Evolutionary conservation across 1,284 basidiomycete genomes (phyloP).

Genomic region (Phenoliferia sp.): DNA sequence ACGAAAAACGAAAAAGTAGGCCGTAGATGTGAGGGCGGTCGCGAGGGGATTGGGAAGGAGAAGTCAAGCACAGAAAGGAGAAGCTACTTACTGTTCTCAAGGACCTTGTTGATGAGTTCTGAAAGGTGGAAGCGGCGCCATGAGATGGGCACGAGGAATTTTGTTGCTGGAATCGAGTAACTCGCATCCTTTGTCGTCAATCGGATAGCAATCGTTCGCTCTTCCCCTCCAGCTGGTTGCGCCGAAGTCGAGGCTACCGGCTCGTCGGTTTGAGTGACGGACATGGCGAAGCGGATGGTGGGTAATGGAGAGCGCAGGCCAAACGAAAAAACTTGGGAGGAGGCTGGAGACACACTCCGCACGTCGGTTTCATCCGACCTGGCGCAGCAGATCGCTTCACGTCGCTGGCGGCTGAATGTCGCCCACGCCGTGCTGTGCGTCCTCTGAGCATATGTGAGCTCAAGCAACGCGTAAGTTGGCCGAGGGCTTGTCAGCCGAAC

Average conservation of each 20-base stretch:
- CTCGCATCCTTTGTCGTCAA: conserved; percentile 68
- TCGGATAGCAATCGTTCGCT: conserved; percentile 56
- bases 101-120: conserved; percentile 91
- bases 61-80: neutral
- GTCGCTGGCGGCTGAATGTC: no score
- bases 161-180: conserved; percentile 80
- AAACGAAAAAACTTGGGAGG: no score
- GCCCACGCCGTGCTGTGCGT: no score
- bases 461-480: no score
- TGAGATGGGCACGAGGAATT: conserved; percentile 85
- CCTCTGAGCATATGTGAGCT: no score
- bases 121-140: conserved; percentile 97
- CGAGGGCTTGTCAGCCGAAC: no score
- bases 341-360: no score
- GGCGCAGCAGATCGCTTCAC: no score
- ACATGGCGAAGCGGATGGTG: conserved; percentile 5
- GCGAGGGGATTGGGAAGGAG: neutral
- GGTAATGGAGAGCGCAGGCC: no score
- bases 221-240: conserved; percentile 6
- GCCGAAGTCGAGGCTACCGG: conserved; percentile 25
- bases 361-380: no score
- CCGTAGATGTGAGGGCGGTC: neutral
- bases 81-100: conserved; percentile 43
- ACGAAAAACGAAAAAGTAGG: neutral
- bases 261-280: conserved; percentile 8